Percentiles rank a stretch among this genome's conserved stretches.
These are phyloP conservation scores for Senecio squalidus DNA, from an alignment of 140 eudicot species.

Conservation along the genomic window DNA sequence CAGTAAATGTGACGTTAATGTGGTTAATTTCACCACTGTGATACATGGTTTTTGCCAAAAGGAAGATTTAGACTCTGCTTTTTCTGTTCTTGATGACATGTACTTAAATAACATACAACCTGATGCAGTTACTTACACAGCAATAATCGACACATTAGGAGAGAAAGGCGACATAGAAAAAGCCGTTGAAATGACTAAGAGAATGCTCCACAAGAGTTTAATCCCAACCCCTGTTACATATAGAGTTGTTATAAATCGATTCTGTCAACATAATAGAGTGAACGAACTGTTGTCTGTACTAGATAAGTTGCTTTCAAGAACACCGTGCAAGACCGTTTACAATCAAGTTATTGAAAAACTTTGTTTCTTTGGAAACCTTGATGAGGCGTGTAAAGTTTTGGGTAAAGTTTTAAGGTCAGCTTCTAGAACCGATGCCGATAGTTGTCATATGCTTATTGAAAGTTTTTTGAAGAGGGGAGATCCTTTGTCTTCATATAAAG, in stretches of 20 bases:
- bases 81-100: conserved; percentile 89
- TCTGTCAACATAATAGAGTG: conserved; percentile 53
- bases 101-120: conserved; percentile 74
- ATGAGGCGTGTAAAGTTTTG: conserved; percentile 65
- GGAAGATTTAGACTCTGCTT: conserved; percentile 60
- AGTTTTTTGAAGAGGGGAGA: conserved; percentile 49
- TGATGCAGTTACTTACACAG: conserved; percentile 70
- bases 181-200: conserved; percentile 61
- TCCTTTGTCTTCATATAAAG: conserved; percentile 57
- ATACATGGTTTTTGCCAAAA: conserved; percentile 78
- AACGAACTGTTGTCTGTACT: conserved; percentile 49
- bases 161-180: conserved; percentile 58
- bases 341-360: conserved; percentile 82
- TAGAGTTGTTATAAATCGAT: conserved; percentile 62
- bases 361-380: conserved; percentile 54
- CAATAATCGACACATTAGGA: conserved; percentile 60
- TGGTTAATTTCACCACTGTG: conserved; percentile 68
- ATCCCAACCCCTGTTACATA: conserved; percentile 78
- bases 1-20: conserved; percentile 77
- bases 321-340: conserved; percentile 45
- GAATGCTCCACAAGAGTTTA: conserved; percentile 73
- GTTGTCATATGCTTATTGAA: conserved; percentile 67
- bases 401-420: conserved; percentile 66
- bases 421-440: conserved; percentile 55
- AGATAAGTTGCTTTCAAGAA: conserved; percentile 57